phyloP scores from a whole-genome alignment of 2,329 filamentous ascomycete species.

The Fusarium compactum region DNA sequence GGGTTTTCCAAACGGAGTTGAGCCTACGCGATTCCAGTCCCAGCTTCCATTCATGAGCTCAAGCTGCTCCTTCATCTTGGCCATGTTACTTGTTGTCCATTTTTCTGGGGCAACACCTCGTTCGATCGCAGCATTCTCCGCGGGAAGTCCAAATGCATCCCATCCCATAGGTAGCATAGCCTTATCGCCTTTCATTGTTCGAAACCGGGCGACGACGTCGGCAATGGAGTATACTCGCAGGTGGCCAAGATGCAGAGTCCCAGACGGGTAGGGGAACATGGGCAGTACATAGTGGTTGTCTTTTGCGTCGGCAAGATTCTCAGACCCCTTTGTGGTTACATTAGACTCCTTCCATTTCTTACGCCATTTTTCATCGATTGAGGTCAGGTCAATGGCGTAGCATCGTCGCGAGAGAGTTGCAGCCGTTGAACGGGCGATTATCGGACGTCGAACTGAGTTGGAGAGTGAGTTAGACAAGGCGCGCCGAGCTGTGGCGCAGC shows the following conservation, averaged over 20 bases:
- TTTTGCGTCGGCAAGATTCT: constrained; percentile 37
- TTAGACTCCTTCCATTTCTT: constrained; percentile 55
- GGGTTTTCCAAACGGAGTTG: no score
- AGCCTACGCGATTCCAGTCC: constrained; percentile 83
- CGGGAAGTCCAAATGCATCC: constrained; percentile 92
- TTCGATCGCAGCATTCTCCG: constrained; percentile 92
- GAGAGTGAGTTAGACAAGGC: constrained; percentile 22
- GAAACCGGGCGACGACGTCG: constrained; percentile 83
- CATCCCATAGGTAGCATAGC: constrained; percentile 93
- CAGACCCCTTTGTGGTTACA: constrained; percentile 9
- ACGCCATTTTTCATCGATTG: constrained; percentile 65
- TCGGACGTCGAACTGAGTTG: constrained; percentile 28
- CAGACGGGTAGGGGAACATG: constrained; percentile 95
- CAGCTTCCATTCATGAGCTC: constrained; percentile 83
- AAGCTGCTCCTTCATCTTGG: constrained; percentile 86
- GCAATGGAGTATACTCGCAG: constrained; percentile 91
- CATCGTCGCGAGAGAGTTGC: constrained; percentile 45
- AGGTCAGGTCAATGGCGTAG: constrained; percentile 61
- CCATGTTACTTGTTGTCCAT: constrained; percentile 87
- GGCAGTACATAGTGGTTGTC: constrained; percentile 77
- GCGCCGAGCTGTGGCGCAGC: constrained; percentile 40
- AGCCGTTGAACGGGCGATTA: constrained; percentile 14
- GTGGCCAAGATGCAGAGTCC: constrained; percentile 87
- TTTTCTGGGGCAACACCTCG: constrained; percentile 79
- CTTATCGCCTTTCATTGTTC: constrained; percentile 77